phyloP scores from a whole-genome alignment of 129 eudicot genomes.

The Scalesia atractyloides region DNA sequence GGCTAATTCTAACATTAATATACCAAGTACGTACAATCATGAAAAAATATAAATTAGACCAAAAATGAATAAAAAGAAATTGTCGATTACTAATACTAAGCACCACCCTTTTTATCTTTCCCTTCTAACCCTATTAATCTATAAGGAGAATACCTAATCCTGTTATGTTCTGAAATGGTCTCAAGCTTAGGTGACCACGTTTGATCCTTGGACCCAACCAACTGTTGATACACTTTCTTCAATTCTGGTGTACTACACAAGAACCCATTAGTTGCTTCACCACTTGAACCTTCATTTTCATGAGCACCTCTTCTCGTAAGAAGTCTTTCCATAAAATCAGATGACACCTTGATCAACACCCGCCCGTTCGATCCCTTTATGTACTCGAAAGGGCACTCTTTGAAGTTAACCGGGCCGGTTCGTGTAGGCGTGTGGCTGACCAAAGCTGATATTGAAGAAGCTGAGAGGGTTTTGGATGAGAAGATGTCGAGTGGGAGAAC shows the following conservation, averaged over 20 bases:
- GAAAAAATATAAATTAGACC: background rate
- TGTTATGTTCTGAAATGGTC: conserved; percentile 64
- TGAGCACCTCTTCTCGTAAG: conserved; percentile 30
- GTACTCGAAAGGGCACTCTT: conserved; percentile 57
- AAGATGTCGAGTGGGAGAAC: conserved; percentile 66
- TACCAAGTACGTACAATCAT: background rate
- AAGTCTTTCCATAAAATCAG: conserved; percentile 53
- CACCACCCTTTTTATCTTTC: conserved; percentile 27
- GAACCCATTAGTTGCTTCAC: background rate
- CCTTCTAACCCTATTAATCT: conserved; percentile 54
- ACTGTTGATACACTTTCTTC: conserved; percentile 60
- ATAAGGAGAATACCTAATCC: conserved; percentile 59
- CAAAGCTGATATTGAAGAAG: conserved; percentile 50
- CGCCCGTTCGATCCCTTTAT: conserved; percentile 57
- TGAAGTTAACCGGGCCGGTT: conserved; percentile 16
- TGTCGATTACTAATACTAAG: background rate
- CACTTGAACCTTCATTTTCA: background rate
- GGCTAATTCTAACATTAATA: too few relatives aligned
- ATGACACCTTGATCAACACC: conserved; percentile 59
- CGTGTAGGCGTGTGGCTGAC: background rate
- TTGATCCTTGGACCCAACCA: conserved; percentile 64
- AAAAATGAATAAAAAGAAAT: background rate
- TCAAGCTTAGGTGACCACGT: conserved; percentile 82
- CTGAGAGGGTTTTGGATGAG: conserved; percentile 44
- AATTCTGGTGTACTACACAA: conserved; percentile 82